Evolutionary conservation across 768 basidiomycete genomes (phyloP).

Genomic region (Phanerochaete carnosa): DNA sequence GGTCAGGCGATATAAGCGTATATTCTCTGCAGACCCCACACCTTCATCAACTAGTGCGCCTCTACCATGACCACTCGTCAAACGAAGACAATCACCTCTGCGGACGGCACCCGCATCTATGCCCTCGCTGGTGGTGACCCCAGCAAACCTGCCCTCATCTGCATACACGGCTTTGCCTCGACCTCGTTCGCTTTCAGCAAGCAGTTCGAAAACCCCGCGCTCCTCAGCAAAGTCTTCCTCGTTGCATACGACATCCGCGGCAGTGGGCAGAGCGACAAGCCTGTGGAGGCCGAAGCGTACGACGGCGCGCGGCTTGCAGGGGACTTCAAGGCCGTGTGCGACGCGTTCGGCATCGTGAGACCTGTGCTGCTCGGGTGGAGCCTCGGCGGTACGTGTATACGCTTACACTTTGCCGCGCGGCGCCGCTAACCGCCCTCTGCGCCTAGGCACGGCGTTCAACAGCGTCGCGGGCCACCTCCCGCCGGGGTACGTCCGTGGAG

Average conservation of each 20-base stretch:
- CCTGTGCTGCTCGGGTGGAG: conserved; percentile 23
- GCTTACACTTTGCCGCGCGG: neutral
- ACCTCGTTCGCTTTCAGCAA: conserved; percentile 34
- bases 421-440: neutral
- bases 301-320: conserved; percentile 21
- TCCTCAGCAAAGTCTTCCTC: conserved; percentile 28
- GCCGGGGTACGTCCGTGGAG: conserved; percentile 15
- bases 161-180: conserved; percentile 40
- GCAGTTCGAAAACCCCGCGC: conserved; percentile 31
- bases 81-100: neutral
- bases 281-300: conserved; percentile 20
- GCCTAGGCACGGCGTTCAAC: neutral
- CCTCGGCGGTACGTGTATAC: conserved; percentile 5
- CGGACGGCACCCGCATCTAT: conserved; percentile 38
- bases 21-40: neutral
- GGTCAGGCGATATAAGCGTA: too few species aligned
- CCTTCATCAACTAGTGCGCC: too few species aligned
- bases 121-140: conserved; percentile 37
- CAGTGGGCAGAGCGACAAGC: conserved; percentile 26
- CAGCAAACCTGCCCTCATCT: conserved; percentile 35
- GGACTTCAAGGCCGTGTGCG: conserved; percentile 27
- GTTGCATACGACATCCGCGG: conserved; percentile 31
- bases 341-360: conserved; percentile 20
- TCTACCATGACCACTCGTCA: neutral
- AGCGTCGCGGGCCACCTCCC: conserved; percentile 10